Conservation (phyloP, 768 basidiomycete species). For the Leccinum subgranulosum region DNA sequence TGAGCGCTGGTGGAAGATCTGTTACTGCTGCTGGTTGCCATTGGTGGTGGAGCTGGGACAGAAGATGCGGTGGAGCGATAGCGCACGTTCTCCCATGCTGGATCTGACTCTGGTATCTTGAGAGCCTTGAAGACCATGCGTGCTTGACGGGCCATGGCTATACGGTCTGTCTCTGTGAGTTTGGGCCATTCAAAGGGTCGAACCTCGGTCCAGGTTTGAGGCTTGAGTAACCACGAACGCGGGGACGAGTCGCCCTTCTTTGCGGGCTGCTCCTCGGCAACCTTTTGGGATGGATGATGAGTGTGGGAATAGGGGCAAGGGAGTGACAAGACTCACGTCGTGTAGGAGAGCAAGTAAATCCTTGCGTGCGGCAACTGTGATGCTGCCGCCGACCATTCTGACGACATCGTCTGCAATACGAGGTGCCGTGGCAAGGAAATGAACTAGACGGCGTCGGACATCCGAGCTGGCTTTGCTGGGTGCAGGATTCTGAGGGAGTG, state of each 20-base stretch:
- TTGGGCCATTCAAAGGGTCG: constrained; percentile 62
- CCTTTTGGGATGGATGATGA: constrained; percentile 30
- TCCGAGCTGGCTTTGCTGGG: constrained; percentile 18
- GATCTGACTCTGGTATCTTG: constrained; percentile 56
- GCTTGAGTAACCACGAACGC: constrained; percentile 52
- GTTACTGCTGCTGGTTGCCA: constrained; percentile 16
- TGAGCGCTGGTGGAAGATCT: constrained; percentile 26
- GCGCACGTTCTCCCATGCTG: constrained; percentile 57
- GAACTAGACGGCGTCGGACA: constrained; percentile 43
- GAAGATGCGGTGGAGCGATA: constrained; percentile 27
- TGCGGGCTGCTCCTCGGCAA: constrained; percentile 44
- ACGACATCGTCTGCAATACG: constrained; percentile 39
- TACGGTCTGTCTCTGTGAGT: constrained; percentile 46
- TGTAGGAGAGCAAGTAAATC: constrained; percentile 49
- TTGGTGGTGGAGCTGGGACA: constrained; percentile 14
- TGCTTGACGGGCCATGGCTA: constrained; percentile 49
- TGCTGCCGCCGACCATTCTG: constrained; percentile 44
- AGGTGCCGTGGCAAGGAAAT: constrained; percentile 48
- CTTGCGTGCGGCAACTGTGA: constrained; percentile 33
- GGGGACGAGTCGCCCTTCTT: constrained; percentile 38
- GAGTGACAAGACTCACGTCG: constrained; percentile 37
- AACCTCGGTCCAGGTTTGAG: constrained; percentile 61
- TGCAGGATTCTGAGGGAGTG: constrained; percentile 22
- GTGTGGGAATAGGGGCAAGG: background rate
- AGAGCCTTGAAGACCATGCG: constrained; percentile 46